phyloP scores from a whole-genome alignment of 768 basidiomycete genomes.

The Panaeolus papilionaceus region DNA sequence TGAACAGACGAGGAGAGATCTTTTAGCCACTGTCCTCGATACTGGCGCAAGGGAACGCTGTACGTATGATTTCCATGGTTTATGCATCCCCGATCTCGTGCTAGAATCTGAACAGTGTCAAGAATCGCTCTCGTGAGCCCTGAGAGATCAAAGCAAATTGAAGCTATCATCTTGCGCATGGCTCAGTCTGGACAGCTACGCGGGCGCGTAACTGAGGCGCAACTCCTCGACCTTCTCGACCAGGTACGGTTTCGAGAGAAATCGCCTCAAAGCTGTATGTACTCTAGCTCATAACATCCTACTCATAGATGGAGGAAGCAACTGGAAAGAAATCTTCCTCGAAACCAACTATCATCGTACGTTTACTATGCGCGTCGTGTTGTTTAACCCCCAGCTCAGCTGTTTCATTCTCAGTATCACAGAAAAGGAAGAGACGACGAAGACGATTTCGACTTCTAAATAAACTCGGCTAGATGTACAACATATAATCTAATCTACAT shows the following conservation, averaged over 20 bases:
- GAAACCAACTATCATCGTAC: constrained; percentile 67
- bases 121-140: constrained; percentile 89
- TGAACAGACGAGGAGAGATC: constrained; percentile 76
- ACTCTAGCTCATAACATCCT: neutral
- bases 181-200: constrained; percentile 84
- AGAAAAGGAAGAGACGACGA: constrained; percentile 74
- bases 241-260: constrained; percentile 59
- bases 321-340: constrained; percentile 54
- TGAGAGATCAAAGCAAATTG: constrained; percentile 80
- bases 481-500: constrained; percentile 21
- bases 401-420: constrained; percentile 52
- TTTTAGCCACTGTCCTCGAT: constrained; percentile 82
- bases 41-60: constrained; percentile 81
- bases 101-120: constrained; percentile 58
- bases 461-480: constrained; percentile 14
- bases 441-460: constrained; percentile 52
- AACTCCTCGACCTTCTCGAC: constrained; percentile 85
- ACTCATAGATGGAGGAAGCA: constrained; percentile 36
- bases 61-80: constrained; percentile 43
- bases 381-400: neutral
- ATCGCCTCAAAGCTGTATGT: neutral
- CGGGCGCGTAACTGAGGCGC: constrained; percentile 76
- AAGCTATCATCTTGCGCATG: constrained; percentile 80
- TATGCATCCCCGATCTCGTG: neutral
- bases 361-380: constrained; percentile 21